Conservation (phyloP, 306 rosid species). For the Quercus suber region DNA sequence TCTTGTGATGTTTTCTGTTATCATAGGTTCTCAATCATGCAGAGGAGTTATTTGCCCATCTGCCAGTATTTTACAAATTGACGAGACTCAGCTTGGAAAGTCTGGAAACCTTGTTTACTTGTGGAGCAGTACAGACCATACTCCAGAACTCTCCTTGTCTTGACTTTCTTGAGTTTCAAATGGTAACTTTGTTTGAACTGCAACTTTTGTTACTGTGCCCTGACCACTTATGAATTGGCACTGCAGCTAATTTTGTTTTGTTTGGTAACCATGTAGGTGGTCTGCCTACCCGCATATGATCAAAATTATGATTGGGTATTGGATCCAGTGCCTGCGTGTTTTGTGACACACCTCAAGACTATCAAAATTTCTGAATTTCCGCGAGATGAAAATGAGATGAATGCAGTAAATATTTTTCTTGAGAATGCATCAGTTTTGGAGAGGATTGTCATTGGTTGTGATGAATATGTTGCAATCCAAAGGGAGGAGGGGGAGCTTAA, state of each 20-base stretch:
- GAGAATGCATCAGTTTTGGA: background rate
- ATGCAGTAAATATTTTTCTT: background rate
- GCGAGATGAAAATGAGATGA: background rate
- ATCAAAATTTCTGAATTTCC: background rate
- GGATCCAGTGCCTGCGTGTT: background rate
- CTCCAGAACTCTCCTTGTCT: background rate
- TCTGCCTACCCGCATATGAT: background rate
- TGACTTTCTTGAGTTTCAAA: background rate
- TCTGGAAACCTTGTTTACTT: background rate
- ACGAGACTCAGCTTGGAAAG: too few relatives aligned
- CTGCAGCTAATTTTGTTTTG: background rate
- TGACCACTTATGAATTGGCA: too few relatives aligned
- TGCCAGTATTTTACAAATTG: background rate
- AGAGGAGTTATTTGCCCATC: background rate
- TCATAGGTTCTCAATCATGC: background rate
- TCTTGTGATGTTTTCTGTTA: background rate
- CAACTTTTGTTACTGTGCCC: background rate
- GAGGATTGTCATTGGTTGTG: background rate
- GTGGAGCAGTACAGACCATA: background rate
- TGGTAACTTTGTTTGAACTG: background rate
- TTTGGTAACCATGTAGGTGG: background rate
- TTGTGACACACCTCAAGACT: background rate
- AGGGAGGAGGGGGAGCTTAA: background rate
- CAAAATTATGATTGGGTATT: background rate
- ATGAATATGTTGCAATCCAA: too few relatives aligned